These are phyloP conservation scores for Posidonia oceanica DNA, from an alignment of 116 monocot species.

Conservation along the genomic window DNA sequence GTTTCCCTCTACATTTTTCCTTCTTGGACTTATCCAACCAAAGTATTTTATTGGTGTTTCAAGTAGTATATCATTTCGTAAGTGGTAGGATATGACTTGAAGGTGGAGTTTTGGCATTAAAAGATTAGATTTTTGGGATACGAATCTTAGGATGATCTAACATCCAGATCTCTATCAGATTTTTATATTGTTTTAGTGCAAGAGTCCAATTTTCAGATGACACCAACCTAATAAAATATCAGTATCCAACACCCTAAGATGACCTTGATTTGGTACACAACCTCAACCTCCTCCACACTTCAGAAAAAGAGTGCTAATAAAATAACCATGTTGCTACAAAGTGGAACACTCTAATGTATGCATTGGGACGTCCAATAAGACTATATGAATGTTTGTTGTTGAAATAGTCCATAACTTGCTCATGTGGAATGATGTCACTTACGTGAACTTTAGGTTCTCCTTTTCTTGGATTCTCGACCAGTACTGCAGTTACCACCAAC, in stretches of 20 bases:
- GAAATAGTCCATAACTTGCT: background rate
- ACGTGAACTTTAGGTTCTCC: background rate
- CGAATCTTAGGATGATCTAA: constrained; percentile 27
- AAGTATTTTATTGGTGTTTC: background rate
- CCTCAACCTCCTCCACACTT: background rate
- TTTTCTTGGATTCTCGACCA: background rate
- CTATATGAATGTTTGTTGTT: background rate
- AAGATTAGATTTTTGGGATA: constrained; percentile 6
- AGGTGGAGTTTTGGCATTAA: background rate
- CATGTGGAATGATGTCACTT: background rate
- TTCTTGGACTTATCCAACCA: too few species aligned
- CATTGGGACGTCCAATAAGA: background rate
- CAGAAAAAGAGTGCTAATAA: background rate
- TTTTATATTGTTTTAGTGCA: background rate
- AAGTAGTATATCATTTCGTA: background rate
- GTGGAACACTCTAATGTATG: background rate
- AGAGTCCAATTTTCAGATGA: constrained; percentile 7
- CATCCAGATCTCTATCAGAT: constrained; percentile 11
- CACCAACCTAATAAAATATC: constrained; percentile 2
- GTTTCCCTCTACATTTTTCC: too few species aligned
- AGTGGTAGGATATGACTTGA: constrained; percentile 3
- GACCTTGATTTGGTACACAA: constrained; percentile 1
- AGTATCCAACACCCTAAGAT: background rate
- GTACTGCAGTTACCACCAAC: too few species aligned
- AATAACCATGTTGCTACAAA: background rate